phyloP scores from a whole-genome alignment of 2,329 filamentous ascomycete species.

The Fusarium sp. region DNA sequence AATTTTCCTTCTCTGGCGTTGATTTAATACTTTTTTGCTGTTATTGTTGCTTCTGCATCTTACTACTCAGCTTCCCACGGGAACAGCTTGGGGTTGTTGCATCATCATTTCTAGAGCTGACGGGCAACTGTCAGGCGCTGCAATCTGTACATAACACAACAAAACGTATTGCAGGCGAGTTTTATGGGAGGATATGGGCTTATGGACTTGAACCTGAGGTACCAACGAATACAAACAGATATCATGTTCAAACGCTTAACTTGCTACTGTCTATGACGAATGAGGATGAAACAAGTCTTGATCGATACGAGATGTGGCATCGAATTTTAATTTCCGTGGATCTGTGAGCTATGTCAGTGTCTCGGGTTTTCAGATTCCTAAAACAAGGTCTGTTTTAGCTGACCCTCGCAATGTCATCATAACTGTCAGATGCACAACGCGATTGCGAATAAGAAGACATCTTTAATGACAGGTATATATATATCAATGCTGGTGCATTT shows the following conservation, averaged over 20 bases:
- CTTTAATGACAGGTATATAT: neutral
- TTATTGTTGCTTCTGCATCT: neutral
- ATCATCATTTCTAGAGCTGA: conserved; percentile 38
- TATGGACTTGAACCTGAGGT: conserved; percentile 7
- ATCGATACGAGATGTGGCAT: conserved; percentile 15
- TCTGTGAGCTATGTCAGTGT: conserved; percentile 10
- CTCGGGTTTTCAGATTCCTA: neutral
- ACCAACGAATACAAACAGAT: conserved; percentile 30
- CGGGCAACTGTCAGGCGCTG: conserved; percentile 27
- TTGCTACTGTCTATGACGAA: conserved; percentile 19
- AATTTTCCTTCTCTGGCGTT: conserved; percentile 33
- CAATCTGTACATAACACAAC: conserved; percentile 38
- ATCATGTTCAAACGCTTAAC: conserved; percentile 13
- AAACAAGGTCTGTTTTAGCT: neutral
- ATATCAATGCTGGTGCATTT: neutral
- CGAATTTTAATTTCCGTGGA: conserved; percentile 7
- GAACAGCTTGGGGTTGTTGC: conserved; percentile 17
- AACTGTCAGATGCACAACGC: neutral
- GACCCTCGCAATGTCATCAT: neutral
- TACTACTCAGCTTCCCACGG: conserved; percentile 11
- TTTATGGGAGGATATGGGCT: conserved; percentile 16
- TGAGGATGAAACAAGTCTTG: conserved; percentile 11
- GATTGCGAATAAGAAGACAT: conserved; percentile 15
- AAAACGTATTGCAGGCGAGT: conserved; percentile 23
- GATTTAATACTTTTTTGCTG: conserved; percentile 10